Evolutionary conservation across 192 early-diverging fungal genomes (phyloP), one percentile per base, ranked within the genome.

Genomic region (Entomortierella lignicola): DNA sequence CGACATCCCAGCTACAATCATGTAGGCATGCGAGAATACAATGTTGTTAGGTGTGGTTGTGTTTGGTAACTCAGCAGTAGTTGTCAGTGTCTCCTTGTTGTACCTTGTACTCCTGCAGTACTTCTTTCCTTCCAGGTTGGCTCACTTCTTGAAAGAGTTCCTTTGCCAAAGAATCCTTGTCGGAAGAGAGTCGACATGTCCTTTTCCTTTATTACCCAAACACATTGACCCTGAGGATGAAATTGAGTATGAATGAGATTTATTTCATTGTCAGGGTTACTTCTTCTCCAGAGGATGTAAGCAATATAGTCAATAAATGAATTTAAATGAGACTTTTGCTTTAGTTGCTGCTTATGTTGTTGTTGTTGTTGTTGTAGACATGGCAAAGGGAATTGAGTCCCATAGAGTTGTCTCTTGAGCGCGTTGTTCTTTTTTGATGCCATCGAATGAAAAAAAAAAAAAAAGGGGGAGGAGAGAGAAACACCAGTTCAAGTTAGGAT

Each of bases 131-230:
- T 66, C 94, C 94, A 97, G 5, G 93, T 94, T 2, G 94, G 85
- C 25, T 94, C 88, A 37, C 94, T 91, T 21, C 95, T 77, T 21
- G 94, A 95, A 23, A 97, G 71, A 11, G 85, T 87, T 2, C 91
- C 93, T 57, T 94, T 94, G 23, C 93, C 92, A 81, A 89, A 93
- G 63, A 88, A 90, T 0, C 93, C 93, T 41, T 86, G 79, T 18
- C 75, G 58, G 90, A 91, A 94, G 32, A 92, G 67, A 0, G 50
- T 63, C 21, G 56, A 29, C 56, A 84, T 81, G 34, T 77, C 77
- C 42, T 81, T 65, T 23, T 50, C 43, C 0, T 48, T n/a, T 17
- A 4, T 44, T 11, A 84, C 73, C 69, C 70, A 80, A 25, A 84
- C 70, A 37, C 55, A 50, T 4, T 66, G 39, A 7, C 60, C 55